Evolutionary conservation across 2,329 filamentous ascomycete species (phyloP), one percentile per base, ranked within the genome.

Genomic region (Penicillium sp.): DNA sequence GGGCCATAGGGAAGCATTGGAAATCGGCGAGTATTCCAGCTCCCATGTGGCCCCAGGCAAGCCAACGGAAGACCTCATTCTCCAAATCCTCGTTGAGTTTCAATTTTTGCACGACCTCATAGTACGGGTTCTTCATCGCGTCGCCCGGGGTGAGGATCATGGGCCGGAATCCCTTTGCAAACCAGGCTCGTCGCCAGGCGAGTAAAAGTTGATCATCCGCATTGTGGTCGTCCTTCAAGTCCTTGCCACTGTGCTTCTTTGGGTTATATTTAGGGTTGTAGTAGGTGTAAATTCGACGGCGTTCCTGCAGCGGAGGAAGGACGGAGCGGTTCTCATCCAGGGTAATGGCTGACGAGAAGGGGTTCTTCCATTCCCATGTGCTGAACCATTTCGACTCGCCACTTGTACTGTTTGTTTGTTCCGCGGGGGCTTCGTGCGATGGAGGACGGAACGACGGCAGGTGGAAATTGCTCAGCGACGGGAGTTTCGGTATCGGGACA

Each of bases 111-210:
- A 96, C 80, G 57, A 88, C 83, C 67, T 88, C 83, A 74, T 94
- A 97, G 22, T 91, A 79, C 0, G 91, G 91, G 73, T 97, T 95
- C 72, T 88, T 88, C 83, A 89, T 90, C 19, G 93, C 93, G 74
- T 98, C 94, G 1, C 86, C 87, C 17, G 88, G 85, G 55, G 91
- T 89, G 59, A 98, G 79, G 44, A 98, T 90, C 8, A 95, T 84
- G 0, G 95, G 94, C 65, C 85, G 88, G 79, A 98, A 97, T 12
- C 94, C 95, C 71, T 96, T 88, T 0, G 93, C 92, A 91, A 92
- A 98, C 93, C 94, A 98, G 2, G 94, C 93, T 50, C 92, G 86
- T 63, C 93, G 86, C 95, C 95, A 98, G 57, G 91, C 90, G 60
- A 96, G 81, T 53, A 98, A 83, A 62, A 98, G 80, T 61, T 89